These are phyloP conservation scores for Colletotrichum echinochloae DNA, from an alignment of 2,329 filamentous ascomycete genomes.

Conservation along the genomic window DNA sequence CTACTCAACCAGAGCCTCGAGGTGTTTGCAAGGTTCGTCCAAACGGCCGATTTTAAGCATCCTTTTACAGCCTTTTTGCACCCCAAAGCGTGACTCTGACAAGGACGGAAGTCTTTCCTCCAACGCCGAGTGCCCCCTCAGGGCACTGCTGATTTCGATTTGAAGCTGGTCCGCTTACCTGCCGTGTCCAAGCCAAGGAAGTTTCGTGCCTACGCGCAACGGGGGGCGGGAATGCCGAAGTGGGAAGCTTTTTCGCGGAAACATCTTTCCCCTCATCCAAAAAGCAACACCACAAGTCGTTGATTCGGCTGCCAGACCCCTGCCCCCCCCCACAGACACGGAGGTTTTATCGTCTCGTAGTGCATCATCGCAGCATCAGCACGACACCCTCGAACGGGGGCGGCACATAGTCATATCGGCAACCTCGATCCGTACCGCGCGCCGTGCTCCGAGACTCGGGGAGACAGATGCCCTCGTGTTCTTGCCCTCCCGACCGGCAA, in stretches of 20 bases:
- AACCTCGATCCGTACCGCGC: conserved; percentile 54
- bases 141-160: neutral
- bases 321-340: neutral
- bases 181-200: neutral
- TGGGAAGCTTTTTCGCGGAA: neutral
- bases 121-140: too few relatives aligned
- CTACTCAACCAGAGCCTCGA: too few relatives aligned
- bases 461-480: neutral
- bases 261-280: neutral
- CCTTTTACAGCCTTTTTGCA: neutral
- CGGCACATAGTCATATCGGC: conserved; percentile 55
- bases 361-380: neutral
- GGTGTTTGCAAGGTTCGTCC: neutral
- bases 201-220: neutral
- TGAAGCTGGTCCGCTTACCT: too few relatives aligned
- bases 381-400: conserved; percentile 51
- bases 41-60: neutral
- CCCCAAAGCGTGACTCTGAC: neutral
- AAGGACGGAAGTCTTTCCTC: neutral
- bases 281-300: neutral
- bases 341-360: neutral
- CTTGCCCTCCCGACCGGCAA: neutral
- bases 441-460: conserved; percentile 52
- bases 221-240: neutral
- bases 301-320: neutral